phyloP scores from a whole-genome alignment of 805 yeast genomes.

The Zygosaccharomyces bisporus region DNA sequence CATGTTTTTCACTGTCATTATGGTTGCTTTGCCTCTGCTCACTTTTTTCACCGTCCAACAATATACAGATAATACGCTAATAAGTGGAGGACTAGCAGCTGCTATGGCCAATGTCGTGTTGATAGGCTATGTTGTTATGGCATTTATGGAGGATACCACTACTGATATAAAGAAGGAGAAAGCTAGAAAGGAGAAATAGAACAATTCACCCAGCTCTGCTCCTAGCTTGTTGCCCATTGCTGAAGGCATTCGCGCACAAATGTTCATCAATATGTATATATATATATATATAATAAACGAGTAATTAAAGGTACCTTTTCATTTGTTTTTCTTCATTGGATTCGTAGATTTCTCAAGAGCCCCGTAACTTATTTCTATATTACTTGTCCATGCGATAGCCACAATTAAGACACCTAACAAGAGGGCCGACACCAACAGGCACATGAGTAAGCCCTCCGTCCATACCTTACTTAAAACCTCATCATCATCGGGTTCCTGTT shows the following conservation, averaged over 20 bases:
- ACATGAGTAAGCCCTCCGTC: constrained; percentile 68
- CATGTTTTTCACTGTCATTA: constrained; percentile 68
- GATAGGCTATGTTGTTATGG: constrained; percentile 67
- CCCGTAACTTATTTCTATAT: constrained; percentile 72
- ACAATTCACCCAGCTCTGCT: background rate
- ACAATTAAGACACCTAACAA: constrained; percentile 52
- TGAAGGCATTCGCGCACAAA: background rate
- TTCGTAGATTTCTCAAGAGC: constrained; percentile 62
- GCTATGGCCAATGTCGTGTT: constrained; percentile 69
- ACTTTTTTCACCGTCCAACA: constrained; percentile 58
- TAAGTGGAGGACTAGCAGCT: constrained; percentile 81
- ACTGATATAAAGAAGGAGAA: constrained; percentile 30
- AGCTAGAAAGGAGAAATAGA: constrained; percentile 38
- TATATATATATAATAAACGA: constrained; percentile 9
- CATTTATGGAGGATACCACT: constrained; percentile 61
- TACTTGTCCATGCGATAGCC: constrained; percentile 68
- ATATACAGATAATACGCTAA: constrained; percentile 45
- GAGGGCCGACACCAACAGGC: constrained; percentile 60
- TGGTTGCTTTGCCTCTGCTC: constrained; percentile 64
- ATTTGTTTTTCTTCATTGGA: constrained; percentile 34
- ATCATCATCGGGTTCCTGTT: constrained; percentile 12
- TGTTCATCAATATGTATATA: constrained; percentile 15
- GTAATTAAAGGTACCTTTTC: constrained; percentile 6
- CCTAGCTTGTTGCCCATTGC: background rate
- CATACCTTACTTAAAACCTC: constrained; percentile 32